Evolutionary conservation across 768 basidiomycete species (phyloP).

Genomic region (Scleroderma bovista): DNA sequence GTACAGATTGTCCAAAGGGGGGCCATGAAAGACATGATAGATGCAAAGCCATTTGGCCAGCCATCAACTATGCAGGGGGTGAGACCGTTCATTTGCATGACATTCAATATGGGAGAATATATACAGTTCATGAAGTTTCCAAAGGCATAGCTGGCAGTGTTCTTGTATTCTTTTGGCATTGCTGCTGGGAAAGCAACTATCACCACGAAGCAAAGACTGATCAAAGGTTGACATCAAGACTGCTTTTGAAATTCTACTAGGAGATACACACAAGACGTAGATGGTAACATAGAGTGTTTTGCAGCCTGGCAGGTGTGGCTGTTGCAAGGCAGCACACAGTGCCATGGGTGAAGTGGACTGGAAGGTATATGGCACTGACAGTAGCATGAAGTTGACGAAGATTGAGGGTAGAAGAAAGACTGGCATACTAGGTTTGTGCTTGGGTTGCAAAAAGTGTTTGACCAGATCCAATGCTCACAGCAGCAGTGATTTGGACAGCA

Average conservation of each 20-base stretch:
- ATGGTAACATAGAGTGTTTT: conserved; percentile 63
- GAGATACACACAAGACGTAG: conserved; percentile 53
- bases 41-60: too few relatives aligned
- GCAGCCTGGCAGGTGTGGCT: conserved; percentile 57
- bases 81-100: too few relatives aligned
- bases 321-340: conserved; percentile 66
- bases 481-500: conserved; percentile 55
- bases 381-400: conserved; percentile 32
- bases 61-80: too few relatives aligned
- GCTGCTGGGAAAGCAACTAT: conserved; percentile 73
- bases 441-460: conserved; percentile 50
- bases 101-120: conserved; percentile 47
- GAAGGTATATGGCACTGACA: conserved; percentile 52
- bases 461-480: too few relatives aligned
- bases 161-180: conserved; percentile 49
- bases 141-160: conserved; percentile 56
- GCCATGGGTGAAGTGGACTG: too few relatives aligned
- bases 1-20: too few relatives aligned
- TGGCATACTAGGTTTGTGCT: conserved; percentile 14
- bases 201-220: conserved; percentile 57
- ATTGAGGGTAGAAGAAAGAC: too few relatives aligned
- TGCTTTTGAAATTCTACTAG: not conserved
- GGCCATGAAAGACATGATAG: too few relatives aligned
- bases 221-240: not conserved
- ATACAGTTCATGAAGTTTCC: conserved; percentile 56